Conservation (phyloP, 306 rosid genomes). For the Vigna nakashimae region DNA sequence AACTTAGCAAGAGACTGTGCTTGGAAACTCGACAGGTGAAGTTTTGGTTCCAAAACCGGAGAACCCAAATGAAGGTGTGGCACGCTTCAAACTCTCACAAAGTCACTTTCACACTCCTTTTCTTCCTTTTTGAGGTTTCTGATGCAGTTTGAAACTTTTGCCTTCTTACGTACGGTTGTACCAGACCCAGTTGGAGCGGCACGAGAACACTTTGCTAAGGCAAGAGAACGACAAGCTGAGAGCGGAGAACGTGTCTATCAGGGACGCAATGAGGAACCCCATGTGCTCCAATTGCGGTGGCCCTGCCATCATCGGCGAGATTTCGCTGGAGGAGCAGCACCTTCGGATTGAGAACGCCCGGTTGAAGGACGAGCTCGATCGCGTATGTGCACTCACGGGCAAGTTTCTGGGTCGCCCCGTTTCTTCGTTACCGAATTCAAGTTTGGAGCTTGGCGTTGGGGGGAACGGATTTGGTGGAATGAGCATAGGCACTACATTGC, state of each 20-base stretch:
- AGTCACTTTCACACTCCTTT: slow-evolving; percentile 28
- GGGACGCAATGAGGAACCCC: slow-evolving; percentile 96
- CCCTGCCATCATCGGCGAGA: slow-evolving; percentile 81
- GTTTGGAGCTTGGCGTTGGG: slow-evolving; percentile 93
- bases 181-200: slow-evolving; percentile 97
- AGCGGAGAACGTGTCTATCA: slow-evolving; percentile 90
- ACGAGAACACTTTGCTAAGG: slow-evolving; percentile 86
- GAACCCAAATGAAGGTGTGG: slow-evolving; percentile 95
- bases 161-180: slow-evolving; percentile 42
- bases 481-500: slow-evolving; percentile 58
- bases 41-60: slow-evolving; percentile 98
- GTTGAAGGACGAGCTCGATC: slow-evolving; percentile 86
- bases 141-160: slow-evolving; percentile 4
- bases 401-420: slow-evolving; percentile 89
- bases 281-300: slow-evolving; percentile 95
- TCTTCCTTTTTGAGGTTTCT: neutral
- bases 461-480: slow-evolving; percentile 72
- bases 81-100: neutral
- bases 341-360: slow-evolving; percentile 88
- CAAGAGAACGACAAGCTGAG: slow-evolving; percentile 95
- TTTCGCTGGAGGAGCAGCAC: slow-evolving; percentile 91
- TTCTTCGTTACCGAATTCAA: slow-evolving; percentile 76
- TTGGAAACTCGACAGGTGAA: slow-evolving; percentile 94
- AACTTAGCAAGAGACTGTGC: slow-evolving; percentile 76
- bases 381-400: slow-evolving; percentile 86